These are phyloP conservation scores for Auriscalpium orientale DNA, from an alignment of 768 basidiomycete species.

Conservation along the genomic window DNA sequence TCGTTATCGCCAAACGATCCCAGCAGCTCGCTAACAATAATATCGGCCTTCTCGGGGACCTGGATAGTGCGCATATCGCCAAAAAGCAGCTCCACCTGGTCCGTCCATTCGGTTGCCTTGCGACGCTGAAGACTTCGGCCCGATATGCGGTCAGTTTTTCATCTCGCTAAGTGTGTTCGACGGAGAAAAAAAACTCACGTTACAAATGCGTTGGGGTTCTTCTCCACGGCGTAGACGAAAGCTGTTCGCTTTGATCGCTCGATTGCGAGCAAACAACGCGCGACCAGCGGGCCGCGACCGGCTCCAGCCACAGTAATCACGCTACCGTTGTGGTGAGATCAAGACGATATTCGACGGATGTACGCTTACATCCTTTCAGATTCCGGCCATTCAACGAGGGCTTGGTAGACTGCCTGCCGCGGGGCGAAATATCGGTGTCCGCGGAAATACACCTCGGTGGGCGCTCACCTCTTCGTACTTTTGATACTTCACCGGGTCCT, in stretches of 20 bases:
- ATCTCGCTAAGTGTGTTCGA: too few relatives aligned
- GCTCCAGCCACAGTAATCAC: constrained; percentile 90
- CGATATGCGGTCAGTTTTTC: neutral
- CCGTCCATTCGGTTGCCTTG: constrained; percentile 75
- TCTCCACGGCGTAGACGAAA: constrained; percentile 83
- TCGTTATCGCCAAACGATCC: constrained; percentile 99
- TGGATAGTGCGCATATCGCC: constrained; percentile 89
- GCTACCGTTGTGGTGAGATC: constrained; percentile 29
- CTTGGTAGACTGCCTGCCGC: constrained; percentile 67
- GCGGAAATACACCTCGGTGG: neutral
- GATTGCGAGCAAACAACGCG: constrained; percentile 73
- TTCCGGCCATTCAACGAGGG: constrained; percentile 64
- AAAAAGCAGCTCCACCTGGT: constrained; percentile 72
- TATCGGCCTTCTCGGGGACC: constrained; percentile 83
- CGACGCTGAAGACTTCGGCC: constrained; percentile 70
- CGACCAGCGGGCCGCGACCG: constrained; percentile 88
- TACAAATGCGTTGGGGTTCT: constrained; percentile 93
- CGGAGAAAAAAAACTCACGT: constrained; percentile 51
- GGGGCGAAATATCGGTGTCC: neutral
- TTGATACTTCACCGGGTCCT: constrained; percentile 93
- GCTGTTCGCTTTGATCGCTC: constrained; percentile 56
- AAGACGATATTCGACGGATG: neutral
- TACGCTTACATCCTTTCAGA: constrained; percentile 54
- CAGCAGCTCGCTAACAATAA: constrained; percentile 90
- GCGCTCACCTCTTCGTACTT: constrained; percentile 82